Percentiles rank a stretch among this genome's conserved stretches.
Evolutionary conservation across 1,139 yeast species (phyloP).

Genomic region (Tardiomyces digboiensis): DNA sequence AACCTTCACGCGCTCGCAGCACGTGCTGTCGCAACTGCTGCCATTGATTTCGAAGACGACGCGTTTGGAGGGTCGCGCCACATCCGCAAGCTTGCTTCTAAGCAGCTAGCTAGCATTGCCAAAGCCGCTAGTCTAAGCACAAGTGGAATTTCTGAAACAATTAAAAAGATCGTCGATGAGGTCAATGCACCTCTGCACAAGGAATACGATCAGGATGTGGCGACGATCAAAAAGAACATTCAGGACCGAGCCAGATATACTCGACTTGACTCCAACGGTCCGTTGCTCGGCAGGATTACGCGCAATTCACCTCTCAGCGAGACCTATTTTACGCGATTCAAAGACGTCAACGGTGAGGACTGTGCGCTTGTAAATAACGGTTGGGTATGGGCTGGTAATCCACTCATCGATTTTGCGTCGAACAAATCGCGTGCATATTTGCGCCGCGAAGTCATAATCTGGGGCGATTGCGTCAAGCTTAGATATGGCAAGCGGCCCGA

Average conservation of each 20-base stretch:
- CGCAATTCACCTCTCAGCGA: slow-evolving; percentile 58
- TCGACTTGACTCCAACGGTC: slow-evolving; percentile 74
- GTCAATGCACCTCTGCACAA: slow-evolving; percentile 65
- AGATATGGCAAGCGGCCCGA: slow-evolving; percentile 69
- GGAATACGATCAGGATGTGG: slow-evolving; percentile 67
- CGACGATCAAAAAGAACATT: slow-evolving; percentile 55
- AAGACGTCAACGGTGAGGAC: slow-evolving; percentile 38
- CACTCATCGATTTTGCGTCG: slow-evolving; percentile 89
- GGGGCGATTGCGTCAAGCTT: slow-evolving; percentile 96
- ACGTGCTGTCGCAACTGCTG: slow-evolving; percentile 40
- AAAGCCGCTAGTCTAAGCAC: slow-evolving; percentile 30
- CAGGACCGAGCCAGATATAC: slow-evolving; percentile 66
- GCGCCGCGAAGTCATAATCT: slow-evolving; percentile 86
- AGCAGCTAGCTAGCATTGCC: slow-evolving; percentile 38
- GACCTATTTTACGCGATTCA: slow-evolving; percentile 75
- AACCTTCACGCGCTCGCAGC: slow-evolving; percentile 38
- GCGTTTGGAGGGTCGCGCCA: slow-evolving; percentile 41
- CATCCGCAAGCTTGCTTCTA: slow-evolving; percentile 44
- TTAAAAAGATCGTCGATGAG: slow-evolving; percentile 56
- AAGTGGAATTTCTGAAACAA: slow-evolving; percentile 28
- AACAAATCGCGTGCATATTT: slow-evolving; percentile 67
- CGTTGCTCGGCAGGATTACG: slow-evolving; percentile 57
- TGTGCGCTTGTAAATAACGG: slow-evolving; percentile 91
- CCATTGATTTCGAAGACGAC: slow-evolving; percentile 19
- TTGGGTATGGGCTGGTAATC: slow-evolving; percentile 98